Evolutionary conservation across 805 yeast species (phyloP), one percentile per base, ranked within the genome.

Genomic region (Candida oleophila): DNA sequence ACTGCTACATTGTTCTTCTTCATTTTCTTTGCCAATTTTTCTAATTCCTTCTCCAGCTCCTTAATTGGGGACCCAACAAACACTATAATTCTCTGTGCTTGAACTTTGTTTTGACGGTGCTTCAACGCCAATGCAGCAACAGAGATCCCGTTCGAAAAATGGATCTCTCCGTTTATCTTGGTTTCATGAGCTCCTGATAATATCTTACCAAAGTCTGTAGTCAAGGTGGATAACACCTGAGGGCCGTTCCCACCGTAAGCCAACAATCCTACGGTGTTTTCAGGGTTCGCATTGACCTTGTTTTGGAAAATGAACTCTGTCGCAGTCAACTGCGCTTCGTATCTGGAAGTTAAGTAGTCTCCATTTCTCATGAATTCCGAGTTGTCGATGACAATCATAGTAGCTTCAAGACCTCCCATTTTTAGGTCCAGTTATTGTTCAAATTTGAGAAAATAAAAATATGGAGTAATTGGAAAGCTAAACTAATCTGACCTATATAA

Each of bases 311-410:
- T 82, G 55, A 83, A 74, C 56, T 89, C 94, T 22, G 91, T 90
- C 8, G 97, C 83, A 52, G 94, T 96, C 50, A 87, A 74, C 68
- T 94, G 97, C 1, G 98, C 97, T 53, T 87, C 95, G 62, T 83
- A 91, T 59, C 99, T 78, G 14, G 91, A 84, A 15, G 95, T 82
- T 33, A 87, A 78, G 60, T 85, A 94, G 66, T 94, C 99, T 28
- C 98, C 99, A 64, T 94, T 94, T 60, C 99, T 79, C 81, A 91
- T 87, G 67, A 78, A 92, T 71, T 94, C 99, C 44, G 97, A 89
- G 76, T 90, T 92, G 74, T 94, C 99, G 61, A 94, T 80, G 60
- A 90, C 89, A 52, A 94, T 80, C 87, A 94, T 91, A 14, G 97
- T 87, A 52, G 98, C 98, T 71, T 94, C 99, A 59, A 91, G 79